Evolutionary conservation across 345 rosid genomes (phyloP).

Genomic region (Streptanthus diversifolius): DNA sequence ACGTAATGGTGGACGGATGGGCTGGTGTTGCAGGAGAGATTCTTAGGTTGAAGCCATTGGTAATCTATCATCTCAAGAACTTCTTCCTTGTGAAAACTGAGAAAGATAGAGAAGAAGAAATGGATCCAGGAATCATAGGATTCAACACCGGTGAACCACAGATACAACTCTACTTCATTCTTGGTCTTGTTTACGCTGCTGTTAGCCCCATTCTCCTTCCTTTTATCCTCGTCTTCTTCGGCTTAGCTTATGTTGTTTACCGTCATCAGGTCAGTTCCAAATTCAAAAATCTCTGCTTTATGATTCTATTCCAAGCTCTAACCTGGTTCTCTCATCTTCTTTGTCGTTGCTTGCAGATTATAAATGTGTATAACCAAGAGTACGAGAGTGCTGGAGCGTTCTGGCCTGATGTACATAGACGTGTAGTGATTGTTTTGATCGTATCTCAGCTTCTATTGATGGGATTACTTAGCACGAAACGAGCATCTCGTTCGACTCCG

Average conservation of each 20-base stretch:
- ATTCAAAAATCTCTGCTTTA: neutral
- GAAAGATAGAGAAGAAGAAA: constrained; percentile 91
- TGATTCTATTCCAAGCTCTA: neutral
- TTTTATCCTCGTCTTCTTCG: constrained; percentile 77
- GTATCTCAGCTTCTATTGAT: constrained; percentile 75
- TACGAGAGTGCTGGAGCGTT: constrained; percentile 92
- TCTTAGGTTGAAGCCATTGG: constrained; percentile 69
- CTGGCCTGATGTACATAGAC: constrained; percentile 93
- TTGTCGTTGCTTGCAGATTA: constrained; percentile 45
- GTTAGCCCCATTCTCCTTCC: constrained; percentile 90
- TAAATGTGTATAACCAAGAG: constrained; percentile 89
- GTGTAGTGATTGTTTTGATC: constrained; percentile 59
- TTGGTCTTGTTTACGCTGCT: constrained; percentile 88
- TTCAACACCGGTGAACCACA: constrained; percentile 94
- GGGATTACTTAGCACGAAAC: constrained; percentile 85
- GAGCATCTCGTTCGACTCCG: constrained; percentile 88
- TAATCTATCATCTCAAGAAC: constrained; percentile 76
- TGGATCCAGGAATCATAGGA: constrained; percentile 93
- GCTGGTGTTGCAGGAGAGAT: constrained; percentile 98
- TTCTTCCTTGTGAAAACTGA: constrained; percentile 86
- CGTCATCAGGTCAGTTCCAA: constrained; percentile 72
- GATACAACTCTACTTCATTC: constrained; percentile 90
- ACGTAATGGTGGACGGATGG: constrained; percentile 97
- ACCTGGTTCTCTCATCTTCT: neutral
- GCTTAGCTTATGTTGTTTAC: constrained; percentile 73